Base-by-base conservation (phyloP, 225 moss, liverwort and hornwort species). In the Thuidium tamariscinum region DNA sequence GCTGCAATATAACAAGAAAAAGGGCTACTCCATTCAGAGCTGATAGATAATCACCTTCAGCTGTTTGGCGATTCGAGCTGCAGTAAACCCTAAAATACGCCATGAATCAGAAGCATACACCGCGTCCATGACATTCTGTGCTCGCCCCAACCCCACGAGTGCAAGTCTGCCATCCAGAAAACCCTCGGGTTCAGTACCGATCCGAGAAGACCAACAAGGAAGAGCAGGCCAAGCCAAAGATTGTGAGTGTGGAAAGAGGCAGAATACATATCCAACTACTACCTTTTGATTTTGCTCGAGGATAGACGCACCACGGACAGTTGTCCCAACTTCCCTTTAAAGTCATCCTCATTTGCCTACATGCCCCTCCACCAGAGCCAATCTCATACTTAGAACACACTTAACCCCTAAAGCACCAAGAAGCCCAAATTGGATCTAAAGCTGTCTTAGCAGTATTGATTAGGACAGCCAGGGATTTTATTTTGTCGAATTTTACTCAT, bases 291-390 rank as follows among this genome's bases (percentile, higher is more conserved):
- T 84, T 91, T 93, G 88, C 93, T 89, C 65, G 92, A 92, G 46
- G 93, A 79, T 44, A 92, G 89, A 70, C 93, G 92, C 76, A 93
- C 92, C 44, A 92, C 91, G 42, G 93, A 93, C 67, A 93, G 73
- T 89, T 93, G 93, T 52, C 93, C 93, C 88, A 93, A 48, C 89
- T 89, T 90, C 46, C 92, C 93, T 77, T 91, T 93, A 63, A 93
- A 93, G 89, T 91, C 93, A 82, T 93, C 92, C 88, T 93, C 93
- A 78, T 93, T 91, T 84, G 93, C 93, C 93, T 93, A 80, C 84
- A 89, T 25, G 37, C 46, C 87, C 85, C 89, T 84, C 89, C 88
- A 86, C 81, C 87, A 90, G 29, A 82, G 41, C 42, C 79, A 89
- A 68, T 61, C 44, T 27, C 61, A 78, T 65, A 39, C 65, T 55